Conservation (phyloP, 2,329 filamentous ascomycete genomes). For the Fusarium brevicatenulatum region DNA sequence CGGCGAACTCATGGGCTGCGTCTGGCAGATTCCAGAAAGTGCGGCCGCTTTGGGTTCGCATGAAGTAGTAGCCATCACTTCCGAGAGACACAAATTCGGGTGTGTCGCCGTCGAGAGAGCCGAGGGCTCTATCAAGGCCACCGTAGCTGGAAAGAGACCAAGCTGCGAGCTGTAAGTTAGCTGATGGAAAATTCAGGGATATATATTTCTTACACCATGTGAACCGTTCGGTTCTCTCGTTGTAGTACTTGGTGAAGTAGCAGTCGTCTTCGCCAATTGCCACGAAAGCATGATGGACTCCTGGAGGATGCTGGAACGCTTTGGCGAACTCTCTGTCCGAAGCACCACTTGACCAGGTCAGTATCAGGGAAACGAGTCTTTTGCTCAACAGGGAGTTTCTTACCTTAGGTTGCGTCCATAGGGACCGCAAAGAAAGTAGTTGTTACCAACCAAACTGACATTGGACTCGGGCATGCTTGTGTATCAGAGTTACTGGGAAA, state of each 20-base stretch:
- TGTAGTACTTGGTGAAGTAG: neutral
- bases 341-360: neutral
- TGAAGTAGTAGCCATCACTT: neutral
- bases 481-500: too few relatives aligned
- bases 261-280: neutral
- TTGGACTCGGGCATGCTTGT: too few relatives aligned
- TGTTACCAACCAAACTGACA: neutral
- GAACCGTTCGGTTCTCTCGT: neutral
- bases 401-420: neutral
- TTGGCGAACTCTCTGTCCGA: neutral
- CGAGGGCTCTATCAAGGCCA: neutral
- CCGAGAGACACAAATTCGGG: neutral
- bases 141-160: neutral
- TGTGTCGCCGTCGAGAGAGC: neutral
- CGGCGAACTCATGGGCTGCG: neutral
- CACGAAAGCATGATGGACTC: neutral
- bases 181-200: neutral
- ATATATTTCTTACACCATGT: neutral
- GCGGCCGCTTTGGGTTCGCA: neutral
- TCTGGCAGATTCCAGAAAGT: neutral
- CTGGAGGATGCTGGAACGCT: neutral
- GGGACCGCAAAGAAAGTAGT: neutral
- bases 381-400: too few relatives aligned
- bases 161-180: neutral
- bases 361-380: rapidly evolving